Conservation (phyloP, 495 filamentous ascomycete genomes). For the Neurospora discreta region DNA sequence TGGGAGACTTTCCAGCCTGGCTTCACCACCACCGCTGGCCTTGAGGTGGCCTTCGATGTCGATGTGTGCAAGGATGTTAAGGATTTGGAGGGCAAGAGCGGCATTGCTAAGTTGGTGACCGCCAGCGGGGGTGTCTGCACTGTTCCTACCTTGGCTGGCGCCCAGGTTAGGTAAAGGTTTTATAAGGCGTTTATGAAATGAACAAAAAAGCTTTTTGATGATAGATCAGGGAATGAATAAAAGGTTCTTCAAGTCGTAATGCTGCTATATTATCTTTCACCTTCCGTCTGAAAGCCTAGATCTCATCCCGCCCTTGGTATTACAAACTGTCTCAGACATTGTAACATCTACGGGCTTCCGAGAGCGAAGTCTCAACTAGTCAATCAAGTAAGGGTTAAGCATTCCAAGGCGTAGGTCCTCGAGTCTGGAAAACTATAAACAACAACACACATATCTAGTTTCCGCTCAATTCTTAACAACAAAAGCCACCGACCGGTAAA, state of each 20-base stretch:
- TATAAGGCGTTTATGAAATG: conserved; percentile 3
- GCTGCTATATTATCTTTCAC: background rate
- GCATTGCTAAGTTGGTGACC: conserved; percentile 58
- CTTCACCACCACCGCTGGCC: conserved; percentile 69
- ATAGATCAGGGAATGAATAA: conserved; percentile 2
- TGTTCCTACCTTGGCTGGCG: conserved; percentile 61
- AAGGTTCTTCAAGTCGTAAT: background rate
- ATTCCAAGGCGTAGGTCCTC: no score
- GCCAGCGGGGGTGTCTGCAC: conserved; percentile 61
- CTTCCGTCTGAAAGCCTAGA: no score
- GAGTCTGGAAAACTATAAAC: no score
- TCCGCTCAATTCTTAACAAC: no score
- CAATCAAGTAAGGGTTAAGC: no score
- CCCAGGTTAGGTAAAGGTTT: conserved; percentile 50
- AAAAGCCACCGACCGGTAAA: no score
- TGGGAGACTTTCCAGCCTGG: conserved; percentile 95
- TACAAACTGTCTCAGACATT: no score
- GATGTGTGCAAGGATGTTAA: conserved; percentile 37
- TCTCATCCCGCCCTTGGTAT: no score
- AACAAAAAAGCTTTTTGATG: background rate
- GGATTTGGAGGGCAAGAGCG: conserved; percentile 45
- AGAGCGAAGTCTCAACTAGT: no score
- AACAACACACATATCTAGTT: no score
- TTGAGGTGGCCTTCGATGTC: conserved; percentile 61
- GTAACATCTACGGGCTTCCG: no score